Evolutionary conservation across 805 yeast genomes (phyloP).

Genomic region (Lachancea kluyveri): DNA sequence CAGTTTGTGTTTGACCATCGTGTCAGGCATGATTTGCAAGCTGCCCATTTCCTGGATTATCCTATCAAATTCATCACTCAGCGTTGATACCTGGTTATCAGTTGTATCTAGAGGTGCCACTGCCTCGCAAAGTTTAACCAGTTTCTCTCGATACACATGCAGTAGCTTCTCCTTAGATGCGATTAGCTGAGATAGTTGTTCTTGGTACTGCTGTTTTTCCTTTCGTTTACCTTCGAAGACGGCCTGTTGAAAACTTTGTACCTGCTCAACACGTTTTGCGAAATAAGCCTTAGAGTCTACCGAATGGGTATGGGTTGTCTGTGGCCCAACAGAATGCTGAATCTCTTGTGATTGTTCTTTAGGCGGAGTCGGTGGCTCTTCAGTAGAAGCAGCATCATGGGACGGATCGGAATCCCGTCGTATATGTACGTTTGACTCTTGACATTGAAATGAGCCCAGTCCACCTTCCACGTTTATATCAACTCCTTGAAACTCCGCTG

Average conservation of each 20-base stretch:
- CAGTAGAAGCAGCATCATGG: no score
- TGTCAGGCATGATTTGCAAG: conserved; percentile 3
- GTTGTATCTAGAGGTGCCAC: not conserved
- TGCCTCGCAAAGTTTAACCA: conserved; percentile 2
- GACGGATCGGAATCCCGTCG: no score
- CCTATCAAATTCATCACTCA: conserved; percentile 2
- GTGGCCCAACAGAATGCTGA: no score
- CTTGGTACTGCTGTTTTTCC: conserved; percentile 1
- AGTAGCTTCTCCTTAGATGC: conserved; percentile 6
- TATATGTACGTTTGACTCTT: no score
- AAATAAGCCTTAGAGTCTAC: conserved; percentile 1
- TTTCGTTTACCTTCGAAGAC: conserved; percentile 4
- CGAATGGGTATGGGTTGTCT: no score
- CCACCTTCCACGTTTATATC: no score
- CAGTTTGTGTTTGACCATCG: conserved; percentile 5
- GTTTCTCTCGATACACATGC: conserved; percentile 3
- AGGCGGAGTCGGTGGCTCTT: no score
- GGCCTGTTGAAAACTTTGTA: conserved; percentile 4
- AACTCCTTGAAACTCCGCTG: conserved; percentile 4
- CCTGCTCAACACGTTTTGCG: conserved; percentile 4
- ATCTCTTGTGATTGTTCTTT: no score
- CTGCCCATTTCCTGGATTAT: conserved; percentile 3
- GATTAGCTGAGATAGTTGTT: conserved; percentile 1
- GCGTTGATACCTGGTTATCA: not conserved
- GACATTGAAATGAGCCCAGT: no score